These are phyloP conservation scores for Phytophthora nicotianae DNA, from an alignment of 352 stramenopile genomes.

Conservation along the genomic window DNA sequence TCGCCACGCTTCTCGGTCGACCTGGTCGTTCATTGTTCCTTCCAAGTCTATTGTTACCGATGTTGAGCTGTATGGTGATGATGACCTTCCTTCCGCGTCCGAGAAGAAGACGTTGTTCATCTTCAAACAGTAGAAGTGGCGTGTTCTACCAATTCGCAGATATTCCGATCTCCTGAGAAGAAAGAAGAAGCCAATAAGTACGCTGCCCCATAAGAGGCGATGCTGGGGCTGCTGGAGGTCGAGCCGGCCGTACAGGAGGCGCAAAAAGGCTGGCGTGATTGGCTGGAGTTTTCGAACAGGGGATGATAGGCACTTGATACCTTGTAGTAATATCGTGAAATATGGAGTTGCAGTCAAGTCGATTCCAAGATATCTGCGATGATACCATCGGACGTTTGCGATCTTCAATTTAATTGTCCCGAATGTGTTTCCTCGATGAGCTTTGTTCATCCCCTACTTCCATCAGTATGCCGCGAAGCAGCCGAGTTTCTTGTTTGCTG, in stretches of 20 bases:
- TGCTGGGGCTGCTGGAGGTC: slow-evolving; percentile 7
- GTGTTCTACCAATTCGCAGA: not conserved
- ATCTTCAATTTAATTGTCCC: slow-evolving; percentile 30
- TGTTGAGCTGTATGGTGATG: not conserved
- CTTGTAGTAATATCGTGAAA: slow-evolving; percentile 21
- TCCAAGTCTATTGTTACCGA: slow-evolving; percentile 16
- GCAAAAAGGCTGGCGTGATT: slow-evolving; percentile 27
- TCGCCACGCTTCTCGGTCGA: slow-evolving; percentile 18
- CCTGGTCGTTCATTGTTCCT: slow-evolving; percentile 27
- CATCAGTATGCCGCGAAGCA: slow-evolving; percentile 22
- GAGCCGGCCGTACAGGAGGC: slow-evolving; percentile 7
- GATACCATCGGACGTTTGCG: slow-evolving; percentile 22
- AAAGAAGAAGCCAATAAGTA: slow-evolving; percentile 36
- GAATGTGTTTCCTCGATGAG: slow-evolving; percentile 15
- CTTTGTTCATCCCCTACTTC: slow-evolving; percentile 21
- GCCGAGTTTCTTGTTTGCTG: slow-evolving; percentile 9
- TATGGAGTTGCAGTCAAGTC: slow-evolving; percentile 2
- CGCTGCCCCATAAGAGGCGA: slow-evolving; percentile 29
- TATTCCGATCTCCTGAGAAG: slow-evolving; percentile 26
- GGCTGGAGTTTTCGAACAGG: slow-evolving; percentile 29
- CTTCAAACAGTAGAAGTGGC: slow-evolving; percentile 25
- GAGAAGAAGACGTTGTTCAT: slow-evolving; percentile 10
- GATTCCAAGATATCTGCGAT: slow-evolving; percentile 14
- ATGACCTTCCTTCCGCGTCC: slow-evolving; percentile 1
- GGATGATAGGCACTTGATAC: slow-evolving; percentile 25